Percentiles rank a stretch among this genome's conserved stretches.
phyloP scores from a whole-genome alignment of 2,329 filamentous ascomycete species.

The Penicillium sp. region DNA sequence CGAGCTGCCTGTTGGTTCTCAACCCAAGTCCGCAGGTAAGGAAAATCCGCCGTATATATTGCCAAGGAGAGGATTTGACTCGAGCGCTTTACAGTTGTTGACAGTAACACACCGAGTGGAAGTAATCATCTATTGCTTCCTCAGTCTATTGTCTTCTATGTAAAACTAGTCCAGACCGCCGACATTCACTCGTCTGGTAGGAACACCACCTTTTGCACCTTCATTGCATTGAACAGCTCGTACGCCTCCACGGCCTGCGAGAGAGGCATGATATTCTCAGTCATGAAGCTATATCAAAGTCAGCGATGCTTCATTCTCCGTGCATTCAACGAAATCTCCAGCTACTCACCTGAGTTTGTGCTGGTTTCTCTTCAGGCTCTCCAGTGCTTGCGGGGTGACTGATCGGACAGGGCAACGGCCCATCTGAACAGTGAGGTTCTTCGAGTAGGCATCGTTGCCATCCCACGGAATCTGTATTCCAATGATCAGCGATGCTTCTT shows the following conservation, averaged over 20 bases:
- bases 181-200: slow-evolving; percentile 47
- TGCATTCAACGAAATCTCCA: neutral
- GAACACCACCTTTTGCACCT: slow-evolving; percentile 76
- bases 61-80: too few relatives aligned
- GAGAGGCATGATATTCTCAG: slow-evolving; percentile 74
- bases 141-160: too few relatives aligned
- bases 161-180: too few relatives aligned
- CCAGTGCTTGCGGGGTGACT: slow-evolving; percentile 68
- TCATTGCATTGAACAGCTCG: slow-evolving; percentile 72
- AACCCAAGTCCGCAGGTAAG: too few relatives aligned
- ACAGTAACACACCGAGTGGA: too few relatives aligned
- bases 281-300: slow-evolving; percentile 67
- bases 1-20: too few relatives aligned
- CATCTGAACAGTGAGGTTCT: slow-evolving; percentile 76
- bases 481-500: slow-evolving; percentile 25
- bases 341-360: slow-evolving; percentile 65
- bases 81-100: too few relatives aligned
- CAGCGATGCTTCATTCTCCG: slow-evolving; percentile 15
- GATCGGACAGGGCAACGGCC: slow-evolving; percentile 75
- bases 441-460: slow-evolving; percentile 66
- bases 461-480: slow-evolving; percentile 64
- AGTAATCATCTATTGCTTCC: too few relatives aligned
- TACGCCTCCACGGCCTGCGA: slow-evolving; percentile 70
- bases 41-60: too few relatives aligned
- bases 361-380: slow-evolving; percentile 68